These are phyloP conservation scores for Aspergillus calidoustus DNA, from an alignment of 2,329 filamentous ascomycete genomes.

Conservation along the genomic window DNA sequence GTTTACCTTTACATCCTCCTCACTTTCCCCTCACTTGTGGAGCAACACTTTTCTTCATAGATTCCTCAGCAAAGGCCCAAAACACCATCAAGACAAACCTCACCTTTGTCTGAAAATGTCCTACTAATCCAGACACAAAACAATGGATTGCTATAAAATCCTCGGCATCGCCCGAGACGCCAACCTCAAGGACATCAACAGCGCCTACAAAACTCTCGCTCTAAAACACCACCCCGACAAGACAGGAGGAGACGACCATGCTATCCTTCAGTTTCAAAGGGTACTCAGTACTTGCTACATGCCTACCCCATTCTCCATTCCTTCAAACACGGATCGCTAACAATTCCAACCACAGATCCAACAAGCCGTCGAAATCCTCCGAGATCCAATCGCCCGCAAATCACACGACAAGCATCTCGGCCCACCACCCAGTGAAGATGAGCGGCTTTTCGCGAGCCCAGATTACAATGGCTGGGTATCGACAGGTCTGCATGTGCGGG, in stretches of 20 bases:
- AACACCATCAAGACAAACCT: not conserved
- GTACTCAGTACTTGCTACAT: constrained; percentile 19
- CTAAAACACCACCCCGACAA: constrained; percentile 43
- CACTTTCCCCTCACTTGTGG: not conserved
- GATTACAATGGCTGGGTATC: constrained; percentile 23
- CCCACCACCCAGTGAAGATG: not conserved
- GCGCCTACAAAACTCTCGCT: constrained; percentile 40
- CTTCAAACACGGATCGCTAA: not conserved
- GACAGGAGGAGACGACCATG: constrained; percentile 21
- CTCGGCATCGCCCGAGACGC: constrained; percentile 33
- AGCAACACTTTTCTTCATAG: not conserved
- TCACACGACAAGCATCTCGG: constrained; percentile 29
- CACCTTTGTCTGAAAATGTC: constrained; percentile 1
- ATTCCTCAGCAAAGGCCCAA: not conserved
- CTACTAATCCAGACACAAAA: constrained; percentile 1
- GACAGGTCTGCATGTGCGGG: not conserved
- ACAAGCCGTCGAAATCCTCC: constrained; percentile 40
- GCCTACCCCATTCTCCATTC: not conserved
- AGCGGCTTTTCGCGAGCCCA: not conserved
- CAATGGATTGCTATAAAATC: constrained; percentile 33
- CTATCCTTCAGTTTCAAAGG: constrained; percentile 27
- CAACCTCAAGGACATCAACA: constrained; percentile 38
- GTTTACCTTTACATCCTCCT: not conserved
- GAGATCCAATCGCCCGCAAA: constrained; percentile 31
- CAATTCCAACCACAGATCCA: constrained; percentile 31